Evolutionary conservation across 495 filamentous ascomycete genomes (phyloP).

Genomic region (Lophiotrema nucula): DNA sequence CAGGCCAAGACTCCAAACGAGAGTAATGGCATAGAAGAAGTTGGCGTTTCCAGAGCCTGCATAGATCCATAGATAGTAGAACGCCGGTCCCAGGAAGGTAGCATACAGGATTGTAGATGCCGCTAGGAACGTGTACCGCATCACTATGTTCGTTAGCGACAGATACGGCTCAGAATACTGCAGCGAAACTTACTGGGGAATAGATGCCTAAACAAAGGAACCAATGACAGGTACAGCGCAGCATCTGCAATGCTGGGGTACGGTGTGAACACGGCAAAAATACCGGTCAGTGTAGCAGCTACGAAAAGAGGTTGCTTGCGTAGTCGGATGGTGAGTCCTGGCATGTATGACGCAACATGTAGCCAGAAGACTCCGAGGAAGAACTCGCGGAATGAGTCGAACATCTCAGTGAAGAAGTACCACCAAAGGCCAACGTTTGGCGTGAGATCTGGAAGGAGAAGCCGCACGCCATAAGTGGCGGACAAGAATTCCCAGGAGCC

Average conservation of each 20-base stretch:
- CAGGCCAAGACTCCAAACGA: constrained; percentile 91
- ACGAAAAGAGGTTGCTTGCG: constrained; percentile 77
- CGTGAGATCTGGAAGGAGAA: constrained; percentile 87
- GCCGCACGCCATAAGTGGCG: constrained; percentile 87
- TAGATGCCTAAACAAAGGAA: constrained; percentile 89
- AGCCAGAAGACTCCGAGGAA: constrained; percentile 98
- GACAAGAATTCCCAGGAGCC: constrained; percentile 78
- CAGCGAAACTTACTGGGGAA: constrained; percentile 68
- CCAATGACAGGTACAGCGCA: constrained; percentile 74
- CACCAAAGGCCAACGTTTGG: constrained; percentile 97
- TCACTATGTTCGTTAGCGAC: constrained; percentile 53
- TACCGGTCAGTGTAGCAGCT: constrained; percentile 74
- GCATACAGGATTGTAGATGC: constrained; percentile 80
- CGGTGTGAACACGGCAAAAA: constrained; percentile 91
- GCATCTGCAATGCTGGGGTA: constrained; percentile 91
- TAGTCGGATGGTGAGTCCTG: constrained; percentile 75
- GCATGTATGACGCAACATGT: constrained; percentile 84
- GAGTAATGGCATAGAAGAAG: constrained; percentile 98
- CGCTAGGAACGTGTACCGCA: constrained; percentile 90
- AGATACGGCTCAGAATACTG: neutral
- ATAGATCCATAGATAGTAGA: constrained; percentile 98
- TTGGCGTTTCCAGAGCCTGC: constrained; percentile 97
- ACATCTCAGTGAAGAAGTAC: constrained; percentile 99
- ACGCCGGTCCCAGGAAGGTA: constrained; percentile 84
- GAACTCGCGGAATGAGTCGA: constrained; percentile 95